A percentile compares a stretch with the other conserved stretches of the same genome.
phyloP scores from a whole-genome alignment of 2,329 filamentous ascomycete genomes.

The Tolypocladium amazonense region DNA sequence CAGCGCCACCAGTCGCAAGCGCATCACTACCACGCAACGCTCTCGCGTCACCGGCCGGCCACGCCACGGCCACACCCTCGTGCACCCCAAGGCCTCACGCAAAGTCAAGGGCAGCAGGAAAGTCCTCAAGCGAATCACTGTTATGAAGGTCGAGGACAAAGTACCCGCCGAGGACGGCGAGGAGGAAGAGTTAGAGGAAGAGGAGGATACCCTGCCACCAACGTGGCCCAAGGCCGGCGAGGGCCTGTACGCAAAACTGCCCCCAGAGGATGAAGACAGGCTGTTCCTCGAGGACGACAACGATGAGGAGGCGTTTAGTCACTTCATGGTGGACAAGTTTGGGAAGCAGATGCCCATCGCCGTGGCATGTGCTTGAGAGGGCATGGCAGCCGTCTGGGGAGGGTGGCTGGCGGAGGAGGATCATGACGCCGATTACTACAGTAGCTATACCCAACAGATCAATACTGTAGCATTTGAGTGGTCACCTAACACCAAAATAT shows the following conservation, averaged over 20 bases:
- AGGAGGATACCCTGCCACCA: conserved; percentile 21
- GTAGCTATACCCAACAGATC: neutral
- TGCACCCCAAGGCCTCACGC: conserved; percentile 15
- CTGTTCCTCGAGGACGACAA: conserved; percentile 25
- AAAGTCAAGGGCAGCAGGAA: conserved; percentile 22
- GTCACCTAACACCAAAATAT: too few relatives aligned
- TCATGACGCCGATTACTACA: neutral
- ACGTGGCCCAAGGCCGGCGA: conserved; percentile 29
- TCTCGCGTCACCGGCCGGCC: conserved; percentile 10
- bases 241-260: conserved; percentile 27
- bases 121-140: conserved; percentile 17
- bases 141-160: conserved; percentile 15
- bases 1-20: neutral
- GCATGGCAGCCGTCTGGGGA: neutral
- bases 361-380: conserved; percentile 13
- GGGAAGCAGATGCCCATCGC: conserved; percentile 24
- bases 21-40: conserved; percentile 1
- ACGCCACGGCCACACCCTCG: conserved; percentile 18
- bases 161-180: conserved; percentile 18
- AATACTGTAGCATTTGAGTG: neutral
- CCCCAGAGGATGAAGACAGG: conserved; percentile 26
- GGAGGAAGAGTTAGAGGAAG: neutral
- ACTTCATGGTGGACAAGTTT: conserved; percentile 27
- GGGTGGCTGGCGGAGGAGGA: neutral
- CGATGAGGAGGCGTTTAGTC: conserved; percentile 32